Percentiles rank a stretch among this genome's conserved stretches.
Evolutionary conservation across 2,329 filamentous ascomycete genomes (phyloP).

Genomic region (Dothiorella sarmentorum): DNA sequence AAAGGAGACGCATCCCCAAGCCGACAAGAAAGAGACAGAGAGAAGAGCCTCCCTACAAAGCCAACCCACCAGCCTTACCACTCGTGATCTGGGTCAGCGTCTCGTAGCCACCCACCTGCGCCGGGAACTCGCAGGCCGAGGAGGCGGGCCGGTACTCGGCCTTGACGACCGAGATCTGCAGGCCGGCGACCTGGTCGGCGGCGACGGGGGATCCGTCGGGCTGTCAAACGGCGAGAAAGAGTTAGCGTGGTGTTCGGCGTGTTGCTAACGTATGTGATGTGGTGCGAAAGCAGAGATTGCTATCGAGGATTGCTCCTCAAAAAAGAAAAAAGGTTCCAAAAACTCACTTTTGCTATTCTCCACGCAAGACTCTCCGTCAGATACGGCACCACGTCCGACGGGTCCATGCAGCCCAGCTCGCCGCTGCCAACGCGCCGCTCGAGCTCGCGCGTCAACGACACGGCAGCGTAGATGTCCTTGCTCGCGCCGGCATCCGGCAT

Average conservation of each 20-base stretch:
- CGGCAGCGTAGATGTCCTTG: conserved; percentile 31
- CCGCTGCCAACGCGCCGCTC: conserved; percentile 32
- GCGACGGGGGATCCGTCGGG: conserved; percentile 36
- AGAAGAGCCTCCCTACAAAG: not conserved
- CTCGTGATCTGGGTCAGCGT: conserved; percentile 26
- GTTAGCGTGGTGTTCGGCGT: not conserved
- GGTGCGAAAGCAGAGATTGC: too few species aligned
- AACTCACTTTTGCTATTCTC: conserved; percentile 22
- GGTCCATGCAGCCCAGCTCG: conserved; percentile 31
- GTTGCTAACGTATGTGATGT: not conserved
- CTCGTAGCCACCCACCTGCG: conserved; percentile 31
- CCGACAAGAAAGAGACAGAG: not conserved
- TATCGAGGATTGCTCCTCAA: too few species aligned
- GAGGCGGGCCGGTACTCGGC: conserved; percentile 38
- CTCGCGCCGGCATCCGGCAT: not conserved
- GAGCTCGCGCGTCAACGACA: conserved; percentile 46
- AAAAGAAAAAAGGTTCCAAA: not conserved
- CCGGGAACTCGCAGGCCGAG: conserved; percentile 35
- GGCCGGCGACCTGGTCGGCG: conserved; percentile 32
- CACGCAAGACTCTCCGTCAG: conserved; percentile 26
- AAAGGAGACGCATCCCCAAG: not conserved
- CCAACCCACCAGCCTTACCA: conserved; percentile 26
- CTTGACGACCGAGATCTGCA: conserved; percentile 40
- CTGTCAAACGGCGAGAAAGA: conserved; percentile 25
- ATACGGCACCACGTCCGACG: conserved; percentile 25